Evolutionary conservation across 2,329 filamentous ascomycete genomes (phyloP).

Genomic region (Xylaria sp.): DNA sequence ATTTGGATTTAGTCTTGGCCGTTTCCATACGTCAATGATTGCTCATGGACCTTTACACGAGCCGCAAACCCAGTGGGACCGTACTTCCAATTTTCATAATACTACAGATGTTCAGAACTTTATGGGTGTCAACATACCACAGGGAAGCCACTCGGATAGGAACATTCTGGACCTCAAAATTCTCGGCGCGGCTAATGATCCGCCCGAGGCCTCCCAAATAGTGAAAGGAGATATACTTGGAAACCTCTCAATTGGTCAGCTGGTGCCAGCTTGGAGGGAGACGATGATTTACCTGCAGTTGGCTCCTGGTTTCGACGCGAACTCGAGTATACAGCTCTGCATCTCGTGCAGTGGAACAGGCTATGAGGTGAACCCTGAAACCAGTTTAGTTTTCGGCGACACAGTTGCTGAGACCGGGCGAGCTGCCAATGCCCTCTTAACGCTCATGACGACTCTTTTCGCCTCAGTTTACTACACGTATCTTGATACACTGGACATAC

Average conservation of each 20-base stretch:
- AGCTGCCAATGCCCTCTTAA: conserved; percentile 18
- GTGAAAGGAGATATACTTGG: no score
- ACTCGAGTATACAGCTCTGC: no score
- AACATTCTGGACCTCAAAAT: conserved; percentile 22
- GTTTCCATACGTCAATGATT: conserved; percentile 23
- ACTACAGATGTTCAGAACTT: background rate
- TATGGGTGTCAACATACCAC: conserved; percentile 10
- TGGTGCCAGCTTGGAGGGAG: no score
- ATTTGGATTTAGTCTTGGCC: conserved; percentile 12
- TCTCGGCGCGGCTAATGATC: no score
- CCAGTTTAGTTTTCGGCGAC: conserved; percentile 12
- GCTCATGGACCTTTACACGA: conserved; percentile 10
- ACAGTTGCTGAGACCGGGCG: background rate
- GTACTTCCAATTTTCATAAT: background rate
- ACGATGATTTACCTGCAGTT: no score
- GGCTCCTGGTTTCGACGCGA: no score
- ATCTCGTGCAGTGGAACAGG: no score
- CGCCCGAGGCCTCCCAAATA: no score
- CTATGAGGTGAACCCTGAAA: background rate
- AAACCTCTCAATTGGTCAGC: no score
- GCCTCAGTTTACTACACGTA: conserved; percentile 10
- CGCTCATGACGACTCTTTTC: background rate
- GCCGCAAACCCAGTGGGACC: background rate
- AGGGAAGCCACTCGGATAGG: conserved; percentile 2
- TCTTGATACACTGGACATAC: background rate